Evolutionary conservation across 2,329 filamentous ascomycete species (phyloP), one percentile per base, ranked within the genome.

Genomic region (Claviceps arundinis): DNA sequence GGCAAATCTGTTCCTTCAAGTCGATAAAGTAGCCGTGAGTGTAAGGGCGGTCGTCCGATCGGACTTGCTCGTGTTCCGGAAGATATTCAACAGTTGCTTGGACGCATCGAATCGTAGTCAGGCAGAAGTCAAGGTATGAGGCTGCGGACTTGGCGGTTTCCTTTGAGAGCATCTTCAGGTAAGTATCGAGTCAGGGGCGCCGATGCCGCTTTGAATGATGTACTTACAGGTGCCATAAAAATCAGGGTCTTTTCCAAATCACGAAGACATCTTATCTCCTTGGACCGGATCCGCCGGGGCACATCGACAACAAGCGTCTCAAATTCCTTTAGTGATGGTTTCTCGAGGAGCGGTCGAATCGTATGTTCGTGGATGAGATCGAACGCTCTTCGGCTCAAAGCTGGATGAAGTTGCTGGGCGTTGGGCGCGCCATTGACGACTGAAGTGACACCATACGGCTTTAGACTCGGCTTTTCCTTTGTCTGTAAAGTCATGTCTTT

Each of bases 1-100:
- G 81, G 66, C 84, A 81, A 61, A 96, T 89, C 79, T 96, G 90
- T 67, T 94, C 88, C 67, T 94, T 84, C 56, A 97, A 82, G 73
- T 97, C 91, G 72, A 96, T 85, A 67, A 96, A 96, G 72, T 97
- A 97, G 65, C 88, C 88, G 78, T 87, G 89, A 77, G 85, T 93
- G 75, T 96, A 97, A 59, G 89, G 89, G 62, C 86, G 84, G 69
- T 97, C 91, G 69, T 81, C 75, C 55, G 87, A 85, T 66, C 88
- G 82, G 59, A 84, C 84, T 72, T 91, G 87, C 68, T 97, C 90
- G 66, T 82, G 82, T 66, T 94, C 89, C 74, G 81, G 84, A 58
- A 96, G 77, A 69, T 85, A 84, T 69, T 89, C 84, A 68, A 94
- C 87, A 55, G 89, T 93, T 57, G 88, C 84, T 75, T 94, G 87